phyloP scores from a whole-genome alignment of 768 basidiomycete species.

The Tulasnella sp. region DNA sequence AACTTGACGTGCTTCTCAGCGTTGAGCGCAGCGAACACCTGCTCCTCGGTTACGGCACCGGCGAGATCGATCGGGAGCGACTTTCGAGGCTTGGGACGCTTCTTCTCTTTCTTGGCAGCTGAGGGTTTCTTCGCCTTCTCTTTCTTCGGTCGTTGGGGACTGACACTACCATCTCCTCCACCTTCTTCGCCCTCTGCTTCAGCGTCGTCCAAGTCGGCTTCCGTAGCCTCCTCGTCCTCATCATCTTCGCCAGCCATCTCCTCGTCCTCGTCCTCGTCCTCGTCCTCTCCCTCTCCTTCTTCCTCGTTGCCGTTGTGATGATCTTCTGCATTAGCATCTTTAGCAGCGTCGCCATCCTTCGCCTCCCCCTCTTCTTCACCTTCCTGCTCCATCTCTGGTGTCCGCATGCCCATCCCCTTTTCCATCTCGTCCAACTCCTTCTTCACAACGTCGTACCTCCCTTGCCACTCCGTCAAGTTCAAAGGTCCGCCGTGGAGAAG shows the following conservation, averaged over 20 bases:
- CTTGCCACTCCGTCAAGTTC: constrained; percentile 59
- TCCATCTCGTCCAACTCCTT: constrained; percentile 64
- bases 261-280: constrained; percentile 31
- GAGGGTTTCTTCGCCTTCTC: constrained; percentile 13
- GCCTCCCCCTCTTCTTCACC: constrained; percentile 29
- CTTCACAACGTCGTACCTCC: constrained; percentile 50
- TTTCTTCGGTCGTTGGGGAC: constrained; percentile 13
- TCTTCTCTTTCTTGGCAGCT: constrained; percentile 19
- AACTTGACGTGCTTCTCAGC: constrained; percentile 53
- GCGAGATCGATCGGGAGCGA: constrained; percentile 58
- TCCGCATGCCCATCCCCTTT: constrained; percentile 33
- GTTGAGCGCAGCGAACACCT: constrained; percentile 58
- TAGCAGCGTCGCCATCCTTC: constrained; percentile 19
- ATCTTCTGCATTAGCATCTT: constrained; percentile 32
- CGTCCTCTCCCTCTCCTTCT: constrained; percentile 26
- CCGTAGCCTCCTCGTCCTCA: constrained; percentile 22
- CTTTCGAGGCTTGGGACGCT: constrained; percentile 46
- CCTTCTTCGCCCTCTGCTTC: constrained; percentile 30
- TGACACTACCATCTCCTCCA: constrained; percentile 32
- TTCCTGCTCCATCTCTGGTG: constrained; percentile 16
- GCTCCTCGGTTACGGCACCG: constrained; percentile 49
- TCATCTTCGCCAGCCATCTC: constrained; percentile 33
- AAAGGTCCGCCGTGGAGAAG: constrained; percentile 73
- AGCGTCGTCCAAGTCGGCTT: constrained; percentile 26
- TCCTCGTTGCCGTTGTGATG: constrained; percentile 24